Base-by-base conservation (phyloP, 768 basidiomycete genomes). In the Mycena belliarum region DNA sequence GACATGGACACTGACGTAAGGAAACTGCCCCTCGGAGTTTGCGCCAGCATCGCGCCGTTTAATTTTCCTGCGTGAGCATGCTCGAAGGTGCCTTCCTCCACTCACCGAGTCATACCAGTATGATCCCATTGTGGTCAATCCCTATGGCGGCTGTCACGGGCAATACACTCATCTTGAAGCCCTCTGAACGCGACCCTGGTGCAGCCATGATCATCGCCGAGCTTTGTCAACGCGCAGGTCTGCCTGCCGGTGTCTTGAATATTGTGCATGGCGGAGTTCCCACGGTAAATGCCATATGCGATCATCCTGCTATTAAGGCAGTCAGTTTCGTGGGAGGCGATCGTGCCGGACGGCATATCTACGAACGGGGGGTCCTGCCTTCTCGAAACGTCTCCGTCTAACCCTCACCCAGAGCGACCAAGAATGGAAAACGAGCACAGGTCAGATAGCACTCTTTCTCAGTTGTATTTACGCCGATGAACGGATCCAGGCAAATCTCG, bases 201-300 rank as follows among this genome's bases (percentile, higher is more conserved):
- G 96, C 97, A 15, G 89, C 94, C 7, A 95, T 97, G 89, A 96
- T 99, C 53, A 94, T 99, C 59, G 94, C 95, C 29, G 96, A 99
- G 73, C 81, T 98, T 4, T 94, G 92, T 68, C 85, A 92, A 72
- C 85, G 85, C 52, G 94, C 96, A 54, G 92, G 85, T 84, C 75
- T 93, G 41, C 91, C 91, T 24, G 73, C 85, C 33, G 94, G 95
- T 61, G 94, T 98, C 28, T 75, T 98, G 57, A 95, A 94, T 65
- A 79, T 98, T 44, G 88, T 98, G 15, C 95, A 99, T 66, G 96
- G 96, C 18, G 86, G 88, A 9, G 86, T 89, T 26, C 85, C 88
- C 1, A 94, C 93, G 2, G 96, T 99, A 45, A 96, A 98, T 65
- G 83, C 88, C 14, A 94, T 99, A 49, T 98, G 95, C 70, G 95